phyloP scores from a whole-genome alignment of 768 basidiomycete species.

The Dioszegia crocea region DNA sequence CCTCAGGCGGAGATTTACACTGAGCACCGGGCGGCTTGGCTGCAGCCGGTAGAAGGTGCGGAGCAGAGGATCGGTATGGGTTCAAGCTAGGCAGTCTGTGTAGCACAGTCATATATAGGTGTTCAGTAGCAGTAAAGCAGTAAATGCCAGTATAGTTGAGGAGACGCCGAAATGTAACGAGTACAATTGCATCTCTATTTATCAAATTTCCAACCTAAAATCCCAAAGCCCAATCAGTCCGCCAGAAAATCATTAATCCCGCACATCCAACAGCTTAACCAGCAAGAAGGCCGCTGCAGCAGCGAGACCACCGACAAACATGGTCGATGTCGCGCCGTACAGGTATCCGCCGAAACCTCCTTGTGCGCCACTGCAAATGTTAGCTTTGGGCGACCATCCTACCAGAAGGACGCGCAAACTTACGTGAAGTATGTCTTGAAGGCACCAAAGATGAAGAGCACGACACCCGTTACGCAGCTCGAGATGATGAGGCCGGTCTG shows the following conservation, averaged over 20 bases:
- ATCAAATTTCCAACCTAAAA: no score
- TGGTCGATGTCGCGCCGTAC: slow-evolving; percentile 80
- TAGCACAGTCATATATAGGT: no score
- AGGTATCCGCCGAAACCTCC: slow-evolving; percentile 68
- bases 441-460: slow-evolving; percentile 83
- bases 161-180: no score
- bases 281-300: slow-evolving; percentile 69
- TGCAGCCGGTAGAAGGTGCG: slow-evolving; percentile 14
- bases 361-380: slow-evolving; percentile 31
- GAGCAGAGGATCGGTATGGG: slow-evolving; percentile 12
- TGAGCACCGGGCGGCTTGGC: slow-evolving; percentile 18
- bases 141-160: no score
- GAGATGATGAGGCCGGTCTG: slow-evolving; percentile 54
- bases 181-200: no score
- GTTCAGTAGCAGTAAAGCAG: no score
- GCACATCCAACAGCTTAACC: slow-evolving; percentile 56
- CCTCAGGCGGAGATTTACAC: slow-evolving; percentile 24
- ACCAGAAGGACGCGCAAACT: slow-evolving; percentile 7
- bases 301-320: slow-evolving; percentile 83
- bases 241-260: no score
- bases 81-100: no score
- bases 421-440: slow-evolving; percentile 78
- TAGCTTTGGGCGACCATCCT: background rate
- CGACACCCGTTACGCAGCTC: slow-evolving; percentile 73
- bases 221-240: no score